Evolutionary conservation across 129 eudicot species (phyloP), one percentile per base, ranked within the genome.

Genomic region (Chrysanthemum makinoi): DNA sequence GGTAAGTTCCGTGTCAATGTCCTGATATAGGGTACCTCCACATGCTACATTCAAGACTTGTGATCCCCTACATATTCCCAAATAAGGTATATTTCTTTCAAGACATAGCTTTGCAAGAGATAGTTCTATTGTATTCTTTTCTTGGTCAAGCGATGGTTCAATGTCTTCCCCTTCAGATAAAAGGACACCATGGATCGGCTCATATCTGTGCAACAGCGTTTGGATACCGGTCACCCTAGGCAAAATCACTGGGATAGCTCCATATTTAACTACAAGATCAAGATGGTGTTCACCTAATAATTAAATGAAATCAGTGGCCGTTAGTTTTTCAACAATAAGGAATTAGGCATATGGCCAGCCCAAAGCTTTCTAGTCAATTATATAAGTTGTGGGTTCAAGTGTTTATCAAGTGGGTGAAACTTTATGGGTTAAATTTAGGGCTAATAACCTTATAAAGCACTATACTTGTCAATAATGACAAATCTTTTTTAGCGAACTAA

Each of bases 151-250:
- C 1, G 24, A 86, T 0, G 99, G 97, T 46, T 94, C 97, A 28
- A 94, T 84, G 69, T 94, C 99, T 60, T 90, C 99, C 2, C 99
- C 99, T 75, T 94, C 99, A 55, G 97, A 94, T 13, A 94, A 83
- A 64, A 94, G 99, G 62, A 94, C 94, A 0, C 99, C 97, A 10
- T 94, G 99, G 46, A 94, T 94, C 0, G 99, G 97, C 79, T 90
- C 97, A 10, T 90, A 94, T 66, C 97, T 94, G 71, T 90, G 91
- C 7, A 90, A 57, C 18, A 90, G 68, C 81, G 74, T 70, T 74
- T 87, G 90, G 14, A 94, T 88, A 1, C 99, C 99, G 9, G 84
- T 84, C 1, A 90, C 99, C 15, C 99, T 80, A 7, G 97, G 97
- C n/a, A 94, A 89, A 10, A 94, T 90, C 1, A 94, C 94, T 0